Evolutionary conservation across 345 rosid genomes (phyloP), one percentile per base, ranked within the genome.

Genomic region (Citrus trifoliata): DNA sequence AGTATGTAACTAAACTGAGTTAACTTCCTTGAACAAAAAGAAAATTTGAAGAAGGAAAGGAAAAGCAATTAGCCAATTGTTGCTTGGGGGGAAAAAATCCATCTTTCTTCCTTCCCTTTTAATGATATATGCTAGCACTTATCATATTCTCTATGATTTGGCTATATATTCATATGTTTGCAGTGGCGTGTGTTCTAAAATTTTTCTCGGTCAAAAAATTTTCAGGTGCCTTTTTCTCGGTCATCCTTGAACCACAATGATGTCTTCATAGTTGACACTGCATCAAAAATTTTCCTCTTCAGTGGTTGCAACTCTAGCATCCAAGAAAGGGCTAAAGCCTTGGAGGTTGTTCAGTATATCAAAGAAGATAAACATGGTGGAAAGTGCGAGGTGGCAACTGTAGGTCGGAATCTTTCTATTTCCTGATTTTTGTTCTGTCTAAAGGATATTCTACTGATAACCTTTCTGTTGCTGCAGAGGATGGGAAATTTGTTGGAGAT

Each of bases 301-400:
- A 87, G 92, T 74, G 98, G 98, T 33, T 90, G 90, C 84, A 92
- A 94, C 84, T 92, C 98, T 55, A 90, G 86, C 80, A 80, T 85
- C 75, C 97, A 94, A 83, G 97, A 91, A 83, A 93, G 95, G 83
- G 98, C 98, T 77, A 93, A 91, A 87, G 89, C 93, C 42, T 80
- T 94, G 85, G 98, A 94, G 89, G 97, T 94, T 80, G 93, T 90
- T 70, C 88, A 86, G 67, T 87, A 88, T 82, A 88, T 95, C 32
- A 93, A 88, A 79, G 97, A 95, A 72, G 86, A 83, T 76, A 89
- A 87, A 83, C 98, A 95, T 88, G 83, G 67, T 16, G 95, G 94
- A 76, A 91, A 85, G 73, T 91, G 98, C 81, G 89, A 91, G 71
- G 93, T 91, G 82, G 96, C 95, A 38, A 82, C 95, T 80, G 85